Evolutionary conservation across 768 basidiomycete species (phyloP).

Genomic region (Butyriboletus loyo): DNA sequence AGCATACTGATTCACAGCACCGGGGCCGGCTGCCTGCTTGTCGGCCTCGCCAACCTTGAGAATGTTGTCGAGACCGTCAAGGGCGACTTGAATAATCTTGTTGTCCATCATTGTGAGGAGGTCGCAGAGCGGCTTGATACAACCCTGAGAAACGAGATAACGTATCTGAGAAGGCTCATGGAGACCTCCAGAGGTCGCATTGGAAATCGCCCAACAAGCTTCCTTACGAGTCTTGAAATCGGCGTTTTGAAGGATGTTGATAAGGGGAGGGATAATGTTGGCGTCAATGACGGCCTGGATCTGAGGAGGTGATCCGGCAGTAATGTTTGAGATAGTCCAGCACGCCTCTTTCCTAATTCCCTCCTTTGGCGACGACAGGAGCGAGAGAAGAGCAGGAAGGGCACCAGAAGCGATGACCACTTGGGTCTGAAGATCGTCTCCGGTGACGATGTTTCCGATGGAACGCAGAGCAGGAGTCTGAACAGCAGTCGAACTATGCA

Average conservation of each 20-base stretch:
- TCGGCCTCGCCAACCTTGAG: slow-evolving; percentile 97
- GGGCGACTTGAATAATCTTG: slow-evolving; percentile 98
- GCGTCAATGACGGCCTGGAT: slow-evolving; percentile 98
- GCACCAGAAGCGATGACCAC: slow-evolving; percentile 98
- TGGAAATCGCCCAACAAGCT: slow-evolving; percentile 99
- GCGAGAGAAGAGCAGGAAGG: slow-evolving; percentile 87
- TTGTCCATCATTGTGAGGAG: slow-evolving; percentile 98
- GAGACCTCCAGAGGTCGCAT: slow-evolving; percentile 96
- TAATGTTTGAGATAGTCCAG: slow-evolving; percentile 99
- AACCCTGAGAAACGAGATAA: slow-evolving; percentile 95
- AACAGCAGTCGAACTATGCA: slow-evolving; percentile 92
- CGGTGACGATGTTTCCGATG: slow-evolving; percentile 98
- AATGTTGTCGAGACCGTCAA: slow-evolving; percentile 98
- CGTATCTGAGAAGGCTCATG: slow-evolving; percentile 97
- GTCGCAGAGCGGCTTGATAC: slow-evolving; percentile 98
- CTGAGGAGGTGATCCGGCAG: slow-evolving; percentile 94
- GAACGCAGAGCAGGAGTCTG: slow-evolving; percentile 98
- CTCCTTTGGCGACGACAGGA: slow-evolving; percentile 95
- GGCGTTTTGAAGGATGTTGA: slow-evolving; percentile 95
- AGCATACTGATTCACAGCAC: slow-evolving; percentile 89
- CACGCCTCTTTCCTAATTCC: slow-evolving; percentile 99
- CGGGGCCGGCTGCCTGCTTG: slow-evolving; percentile 76
- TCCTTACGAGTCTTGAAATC: slow-evolving; percentile 99
- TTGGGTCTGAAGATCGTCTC: slow-evolving; percentile 98
- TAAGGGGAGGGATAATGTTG: slow-evolving; percentile 95